Conservation (phyloP, 192 early-diverging fungal species). For the Coemansia sp. region DNA sequence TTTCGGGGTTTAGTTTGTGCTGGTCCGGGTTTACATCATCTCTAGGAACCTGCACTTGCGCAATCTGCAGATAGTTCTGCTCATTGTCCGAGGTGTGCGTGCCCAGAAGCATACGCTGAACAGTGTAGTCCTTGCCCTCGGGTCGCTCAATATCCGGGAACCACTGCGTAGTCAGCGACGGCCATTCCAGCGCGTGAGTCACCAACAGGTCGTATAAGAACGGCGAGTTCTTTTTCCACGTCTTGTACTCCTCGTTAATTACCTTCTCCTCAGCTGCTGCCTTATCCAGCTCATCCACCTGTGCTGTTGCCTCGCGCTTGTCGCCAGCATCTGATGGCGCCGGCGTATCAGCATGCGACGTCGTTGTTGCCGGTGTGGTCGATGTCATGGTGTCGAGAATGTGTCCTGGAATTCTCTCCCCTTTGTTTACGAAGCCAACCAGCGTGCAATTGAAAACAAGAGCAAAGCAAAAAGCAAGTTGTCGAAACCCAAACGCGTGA, state of each 20-base stretch:
- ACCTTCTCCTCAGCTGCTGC: slow-evolving; percentile 71
- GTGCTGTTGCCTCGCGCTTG: slow-evolving; percentile 22
- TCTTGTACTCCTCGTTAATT: slow-evolving; percentile 97
- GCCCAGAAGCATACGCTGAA: slow-evolving; percentile 88
- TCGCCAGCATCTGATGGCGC: slow-evolving; percentile 37
- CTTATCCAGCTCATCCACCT: slow-evolving; percentile 42
- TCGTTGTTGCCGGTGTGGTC: slow-evolving; percentile 41
- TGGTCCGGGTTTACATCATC: slow-evolving; percentile 61
- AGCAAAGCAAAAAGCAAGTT: not conserved
- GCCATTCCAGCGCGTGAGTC: slow-evolving; percentile 99
- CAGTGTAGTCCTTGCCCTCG: slow-evolving; percentile 85
- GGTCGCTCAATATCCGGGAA: slow-evolving; percentile 91
- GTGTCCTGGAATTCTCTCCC: not conserved
- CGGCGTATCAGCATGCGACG: slow-evolving; percentile 46
- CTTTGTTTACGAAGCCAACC: not conserved
- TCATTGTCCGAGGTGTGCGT: slow-evolving; percentile 97
- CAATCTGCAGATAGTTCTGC: slow-evolving; percentile 96
- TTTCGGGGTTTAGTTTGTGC: slow-evolving; percentile 72
- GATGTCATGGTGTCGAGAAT: slow-evolving; percentile 5
- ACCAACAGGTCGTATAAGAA: slow-evolving; percentile 98
- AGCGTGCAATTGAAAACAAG: not conserved
- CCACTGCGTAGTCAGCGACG: slow-evolving; percentile 96
- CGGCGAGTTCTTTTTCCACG: slow-evolving; percentile 99
- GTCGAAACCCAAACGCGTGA: not conserved
- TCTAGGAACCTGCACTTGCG: slow-evolving; percentile 82